Base-by-base conservation (phyloP, 768 basidiomycete species). In the Kwoniella bestiolae region DNA sequence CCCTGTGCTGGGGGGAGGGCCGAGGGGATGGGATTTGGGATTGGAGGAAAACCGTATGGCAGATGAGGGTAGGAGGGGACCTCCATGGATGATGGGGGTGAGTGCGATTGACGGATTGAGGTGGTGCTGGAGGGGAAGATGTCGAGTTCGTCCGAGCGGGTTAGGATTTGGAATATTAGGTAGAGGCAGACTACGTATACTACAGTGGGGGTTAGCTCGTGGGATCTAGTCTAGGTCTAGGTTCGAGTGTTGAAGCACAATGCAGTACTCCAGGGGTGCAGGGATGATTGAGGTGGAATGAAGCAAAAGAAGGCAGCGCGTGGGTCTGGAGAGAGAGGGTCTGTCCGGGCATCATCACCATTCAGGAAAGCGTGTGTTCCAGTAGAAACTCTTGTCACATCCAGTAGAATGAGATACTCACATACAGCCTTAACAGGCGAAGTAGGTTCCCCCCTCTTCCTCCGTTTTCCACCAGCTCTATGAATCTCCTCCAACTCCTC, bases 361-460 rank as follows among this genome's bases (percentile, higher is more conserved):
- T n/a, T n/a, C n/a, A n/a, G n/a, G n/a, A n/a, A n/a, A n/a, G n/a
- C n/a, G n/a, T n/a, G n/a, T n/a, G n/a, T n/a, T n/a, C n/a, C n/a
- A n/a, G n/a, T n/a, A n/a, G n/a, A n/a, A n/a, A n/a, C n/a, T n/a
- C n/a, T n/a, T n/a, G n/a, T n/a, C n/a, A n/a, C 8, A 6, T 41
- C 38, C 18, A 18, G 16, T 49, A 8, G 47, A 1, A 49, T 26
- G 23, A 12, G 35, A 21, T 21, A 74, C 74, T 72, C 64, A 77
- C 76, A 63, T 16, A 77, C 73, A 32, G 73, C 76, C 7, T 66
- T 56, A 4, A 71, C 38, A 0, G 76, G 76, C 16, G 67, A 72
- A 71, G 71, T 75, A 38, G 73, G 76, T 58, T 77, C 73, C 55
- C 70, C 68, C 56, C 69, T 68, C 68, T 69, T 74, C 71, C 62